phyloP scores from a whole-genome alignment of 345 rosid species.

The Clarkia xantiana region DNA sequence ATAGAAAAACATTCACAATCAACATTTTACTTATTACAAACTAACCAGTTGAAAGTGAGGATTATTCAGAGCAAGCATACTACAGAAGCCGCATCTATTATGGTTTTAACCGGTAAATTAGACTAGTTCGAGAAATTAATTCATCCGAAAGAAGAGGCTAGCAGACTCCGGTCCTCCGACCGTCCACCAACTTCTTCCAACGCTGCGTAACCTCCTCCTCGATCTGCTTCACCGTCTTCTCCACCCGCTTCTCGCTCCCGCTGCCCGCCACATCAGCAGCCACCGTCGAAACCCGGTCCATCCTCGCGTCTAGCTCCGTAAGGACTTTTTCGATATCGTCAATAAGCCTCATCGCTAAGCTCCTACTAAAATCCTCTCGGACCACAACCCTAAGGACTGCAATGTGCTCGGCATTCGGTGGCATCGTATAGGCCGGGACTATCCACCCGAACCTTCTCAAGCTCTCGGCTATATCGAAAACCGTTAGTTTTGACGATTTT shows the following conservation, averaged over 20 bases:
- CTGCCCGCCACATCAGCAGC: conserved; percentile 14
- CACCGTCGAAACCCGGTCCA: conserved; percentile 13
- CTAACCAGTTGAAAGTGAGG: no score
- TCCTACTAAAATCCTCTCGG: conserved; percentile 67
- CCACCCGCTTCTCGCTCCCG: conserved; percentile 3
- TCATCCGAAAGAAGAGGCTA: conserved; percentile 10
- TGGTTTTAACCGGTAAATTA: no score
- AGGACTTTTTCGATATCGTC: conserved; percentile 38
- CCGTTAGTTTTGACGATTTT: conserved; percentile 19
- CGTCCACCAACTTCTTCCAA: conserved; percentile 41
- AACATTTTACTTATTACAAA: no score
- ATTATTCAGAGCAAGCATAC: no score
- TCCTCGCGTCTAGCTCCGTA: conserved; percentile 37
- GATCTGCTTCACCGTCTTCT: conserved; percentile 27
- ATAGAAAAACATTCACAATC: no score
- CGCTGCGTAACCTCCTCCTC: conserved; percentile 39
- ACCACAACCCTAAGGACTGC: conserved; percentile 75
- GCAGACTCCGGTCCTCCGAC: conserved; percentile 33
- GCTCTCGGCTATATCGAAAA: conserved; percentile 28
- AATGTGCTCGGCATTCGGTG: conserved; percentile 62
- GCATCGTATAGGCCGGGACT: conserved; percentile 84
- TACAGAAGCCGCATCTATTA: no score
- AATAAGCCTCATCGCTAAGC: conserved; percentile 54
- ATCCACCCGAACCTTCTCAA: conserved; percentile 65
- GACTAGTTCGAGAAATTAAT: no score